Percentiles rank a stretch among this genome's conserved stretches.
Conservation (phyloP, 495 filamentous ascomycete genomes). For the Hypoxylon perforatum region DNA sequence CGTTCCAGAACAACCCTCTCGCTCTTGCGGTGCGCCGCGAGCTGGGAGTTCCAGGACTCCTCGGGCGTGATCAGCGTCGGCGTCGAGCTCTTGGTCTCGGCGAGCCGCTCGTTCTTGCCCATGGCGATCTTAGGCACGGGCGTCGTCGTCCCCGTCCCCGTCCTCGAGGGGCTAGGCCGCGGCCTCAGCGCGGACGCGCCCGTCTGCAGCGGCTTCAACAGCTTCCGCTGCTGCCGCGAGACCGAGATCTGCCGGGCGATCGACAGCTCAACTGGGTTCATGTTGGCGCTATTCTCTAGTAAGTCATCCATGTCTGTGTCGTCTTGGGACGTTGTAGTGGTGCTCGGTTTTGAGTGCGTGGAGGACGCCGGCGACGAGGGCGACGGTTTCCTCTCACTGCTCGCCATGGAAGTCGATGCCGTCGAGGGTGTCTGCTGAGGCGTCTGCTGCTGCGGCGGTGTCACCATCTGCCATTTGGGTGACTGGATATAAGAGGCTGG, state of each 20-base stretch:
- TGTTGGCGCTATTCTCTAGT: constrained; percentile 42
- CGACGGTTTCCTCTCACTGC: constrained; percentile 46
- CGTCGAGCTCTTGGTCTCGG: constrained; percentile 51
- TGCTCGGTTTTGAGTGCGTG: constrained; percentile 44
- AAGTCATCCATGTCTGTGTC: constrained; percentile 49
- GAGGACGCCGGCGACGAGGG: constrained; percentile 46
- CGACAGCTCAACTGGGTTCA: constrained; percentile 63
- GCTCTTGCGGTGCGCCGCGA: constrained; percentile 55
- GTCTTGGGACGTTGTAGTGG: constrained; percentile 43
- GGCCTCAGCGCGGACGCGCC: constrained; percentile 14
- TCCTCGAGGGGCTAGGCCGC: constrained; percentile 12
- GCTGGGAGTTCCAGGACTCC: constrained; percentile 22
- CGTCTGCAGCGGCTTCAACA: constrained; percentile 53
- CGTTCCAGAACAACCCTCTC: constrained; percentile 60
- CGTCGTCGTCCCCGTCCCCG: too few relatives aligned
- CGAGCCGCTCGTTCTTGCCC: constrained; percentile 44
- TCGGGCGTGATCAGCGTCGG: constrained; percentile 49
- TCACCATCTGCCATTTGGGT: constrained; percentile 64
- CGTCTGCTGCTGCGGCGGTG: constrained; percentile 50
- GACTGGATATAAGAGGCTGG: constrained; percentile 50
- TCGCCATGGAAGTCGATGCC: constrained; percentile 36
- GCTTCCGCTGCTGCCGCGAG: constrained; percentile 63
- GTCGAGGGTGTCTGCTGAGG: constrained; percentile 46
- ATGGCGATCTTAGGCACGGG: constrained; percentile 40
- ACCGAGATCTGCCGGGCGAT: constrained; percentile 70